Conservation (phyloP, 2,329 filamentous ascomycete species). For the Bisporella sp. region DNA sequence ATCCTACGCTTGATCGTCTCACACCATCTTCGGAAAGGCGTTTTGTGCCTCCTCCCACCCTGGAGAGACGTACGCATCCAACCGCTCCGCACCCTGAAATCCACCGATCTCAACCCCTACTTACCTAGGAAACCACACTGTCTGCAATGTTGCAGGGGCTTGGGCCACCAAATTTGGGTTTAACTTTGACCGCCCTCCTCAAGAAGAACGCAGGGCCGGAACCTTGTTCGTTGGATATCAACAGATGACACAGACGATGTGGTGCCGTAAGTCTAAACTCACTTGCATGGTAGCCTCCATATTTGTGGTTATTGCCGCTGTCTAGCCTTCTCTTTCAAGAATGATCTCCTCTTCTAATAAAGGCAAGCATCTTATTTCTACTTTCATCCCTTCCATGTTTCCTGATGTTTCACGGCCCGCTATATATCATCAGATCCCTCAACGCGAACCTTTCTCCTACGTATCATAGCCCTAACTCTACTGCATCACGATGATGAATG, state of each 20-base stretch:
- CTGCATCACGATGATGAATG: slow-evolving; percentile 19
- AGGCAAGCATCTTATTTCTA: slow-evolving; percentile 9
- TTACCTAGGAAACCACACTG: not conserved
- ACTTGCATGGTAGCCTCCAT: slow-evolving; percentile 24
- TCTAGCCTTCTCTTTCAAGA: slow-evolving; percentile 21
- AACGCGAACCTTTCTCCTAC: no score
- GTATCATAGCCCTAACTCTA: not conserved
- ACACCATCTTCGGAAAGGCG: slow-evolving; percentile 9
- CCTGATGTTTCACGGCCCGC: slow-evolving; percentile 9
- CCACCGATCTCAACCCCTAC: no score
- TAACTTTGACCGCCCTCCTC: slow-evolving; percentile 24
- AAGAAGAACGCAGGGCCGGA: slow-evolving; percentile 14
- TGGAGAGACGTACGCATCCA: not conserved
- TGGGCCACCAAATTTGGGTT: slow-evolving; percentile 12
- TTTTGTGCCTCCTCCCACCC: not conserved
- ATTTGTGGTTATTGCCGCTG: slow-evolving; percentile 21
- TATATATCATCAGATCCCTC: not conserved
- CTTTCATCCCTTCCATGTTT: not conserved
- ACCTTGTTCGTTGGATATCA: slow-evolving; percentile 22
- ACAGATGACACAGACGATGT: slow-evolving; percentile 29
- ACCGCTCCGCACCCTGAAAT: not conserved
- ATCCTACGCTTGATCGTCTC: slow-evolving; percentile 14
- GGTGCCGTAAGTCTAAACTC: slow-evolving; percentile 24
- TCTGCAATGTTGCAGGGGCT: slow-evolving; percentile 16
- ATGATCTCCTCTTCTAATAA: slow-evolving; percentile 19